These are phyloP conservation scores for Clarireedia hainanense DNA, from an alignment of 2,329 filamentous ascomycete genomes.

Conservation along the genomic window DNA sequence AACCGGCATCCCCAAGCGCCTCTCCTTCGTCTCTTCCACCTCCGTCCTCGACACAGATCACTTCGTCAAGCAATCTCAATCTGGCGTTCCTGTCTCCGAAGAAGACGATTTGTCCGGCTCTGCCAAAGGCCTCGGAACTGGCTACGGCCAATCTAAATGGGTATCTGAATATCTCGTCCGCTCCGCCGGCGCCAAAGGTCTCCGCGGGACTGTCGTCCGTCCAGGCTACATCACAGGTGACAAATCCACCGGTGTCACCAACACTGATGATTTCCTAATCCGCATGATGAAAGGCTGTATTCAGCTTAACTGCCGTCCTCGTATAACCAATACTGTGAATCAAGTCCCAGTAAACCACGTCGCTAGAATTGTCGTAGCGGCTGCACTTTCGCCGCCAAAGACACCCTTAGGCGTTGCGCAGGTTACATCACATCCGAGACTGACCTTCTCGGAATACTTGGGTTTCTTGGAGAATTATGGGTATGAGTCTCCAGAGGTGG, in stretches of 20 bases:
- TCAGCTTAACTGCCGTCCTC: constrained; percentile 65
- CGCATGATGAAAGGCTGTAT: constrained; percentile 82
- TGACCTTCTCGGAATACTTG: constrained; percentile 74
- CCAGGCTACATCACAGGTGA: constrained; percentile 82
- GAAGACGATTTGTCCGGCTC: constrained; percentile 73
- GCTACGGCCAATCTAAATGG: constrained; percentile 93
- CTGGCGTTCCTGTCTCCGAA: constrained; percentile 61
- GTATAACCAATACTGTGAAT: constrained; percentile 82
- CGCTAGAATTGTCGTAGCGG: constrained; percentile 68
- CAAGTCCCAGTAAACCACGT: constrained; percentile 83
- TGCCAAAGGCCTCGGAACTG: constrained; percentile 67
- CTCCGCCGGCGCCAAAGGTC: constrained; percentile 69
- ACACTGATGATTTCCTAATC: constrained; percentile 85
- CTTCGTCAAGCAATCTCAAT: constrained; percentile 66
- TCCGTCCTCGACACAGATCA: constrained; percentile 74
- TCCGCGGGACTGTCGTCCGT: constrained; percentile 67
- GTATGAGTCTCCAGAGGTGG: constrained; percentile 58
- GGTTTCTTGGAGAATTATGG: constrained; percentile 63
- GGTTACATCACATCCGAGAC: constrained; percentile 70
- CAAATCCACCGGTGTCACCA: constrained; percentile 58
- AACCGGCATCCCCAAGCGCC: constrained; percentile 68
- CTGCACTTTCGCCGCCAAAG: constrained; percentile 32
- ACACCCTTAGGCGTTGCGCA: constrained; percentile 52
- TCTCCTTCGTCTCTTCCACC: constrained; percentile 78
- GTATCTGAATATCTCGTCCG: constrained; percentile 60